Conservation (phyloP, 805 yeast species). For the Ogataea pini region DNA sequence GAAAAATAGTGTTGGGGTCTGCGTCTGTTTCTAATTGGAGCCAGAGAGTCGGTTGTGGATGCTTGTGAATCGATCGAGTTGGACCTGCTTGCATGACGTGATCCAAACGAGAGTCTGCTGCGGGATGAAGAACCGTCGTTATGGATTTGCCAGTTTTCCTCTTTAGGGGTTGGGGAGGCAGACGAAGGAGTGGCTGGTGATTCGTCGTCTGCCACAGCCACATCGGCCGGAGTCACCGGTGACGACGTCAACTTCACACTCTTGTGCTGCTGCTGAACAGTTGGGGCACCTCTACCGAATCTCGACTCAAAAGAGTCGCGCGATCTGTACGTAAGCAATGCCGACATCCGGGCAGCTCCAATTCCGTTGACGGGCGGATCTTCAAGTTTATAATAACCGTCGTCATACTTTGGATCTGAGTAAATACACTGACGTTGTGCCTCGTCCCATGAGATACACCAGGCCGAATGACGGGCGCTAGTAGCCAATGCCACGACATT, state of each 20-base stretch:
- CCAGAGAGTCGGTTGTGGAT: constrained; percentile 27
- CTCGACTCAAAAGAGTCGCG: constrained; percentile 88
- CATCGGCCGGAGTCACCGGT: no score
- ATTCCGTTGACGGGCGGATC: constrained; percentile 85
- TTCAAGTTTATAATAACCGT: constrained; percentile 79
- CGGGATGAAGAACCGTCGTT: constrained; percentile 66
- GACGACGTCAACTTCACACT: constrained; percentile 20
- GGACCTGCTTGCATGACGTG: constrained; percentile 31
- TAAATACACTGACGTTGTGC: constrained; percentile 96
- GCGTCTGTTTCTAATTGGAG: constrained; percentile 29
- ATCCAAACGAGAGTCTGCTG: constrained; percentile 31
- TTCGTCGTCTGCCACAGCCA: constrained; percentile 10
- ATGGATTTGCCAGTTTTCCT: constrained; percentile 78
- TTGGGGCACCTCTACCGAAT: constrained; percentile 83
- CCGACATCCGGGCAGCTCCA: constrained; percentile 98
- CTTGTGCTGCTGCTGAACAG: constrained; percentile 26
- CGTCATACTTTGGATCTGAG: constrained; percentile 89
- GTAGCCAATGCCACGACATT: constrained; percentile 85
- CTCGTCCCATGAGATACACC: constrained; percentile 99
- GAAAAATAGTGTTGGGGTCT: constrained; percentile 72
- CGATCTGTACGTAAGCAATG: constrained; percentile 87
- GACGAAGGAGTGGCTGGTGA: no score
- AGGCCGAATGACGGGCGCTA: constrained; percentile 91
- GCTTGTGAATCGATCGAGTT: no score
- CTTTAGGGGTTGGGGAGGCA: constrained; percentile 16